phyloP scores from a whole-genome alignment of 2,329 filamentous ascomycete genomes.

The Calonectria fujianensis region DNA sequence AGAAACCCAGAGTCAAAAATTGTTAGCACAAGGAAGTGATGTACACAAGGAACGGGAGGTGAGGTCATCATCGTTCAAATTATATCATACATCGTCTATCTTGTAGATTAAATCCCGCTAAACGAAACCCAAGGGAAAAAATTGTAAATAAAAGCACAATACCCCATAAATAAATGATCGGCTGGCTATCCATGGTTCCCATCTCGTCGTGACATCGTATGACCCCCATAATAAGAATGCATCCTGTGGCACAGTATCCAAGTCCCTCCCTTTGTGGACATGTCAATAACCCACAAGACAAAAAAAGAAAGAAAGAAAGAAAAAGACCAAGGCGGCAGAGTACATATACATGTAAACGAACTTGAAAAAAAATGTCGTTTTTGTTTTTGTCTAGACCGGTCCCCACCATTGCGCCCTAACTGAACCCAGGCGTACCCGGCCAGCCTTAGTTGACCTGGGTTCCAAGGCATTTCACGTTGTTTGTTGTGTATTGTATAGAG shows the following conservation, averaged over 20 bases:
- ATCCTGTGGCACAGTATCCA: constrained; percentile 25
- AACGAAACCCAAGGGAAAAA: constrained; percentile 24
- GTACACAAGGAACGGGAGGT: not conserved
- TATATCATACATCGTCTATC: constrained; percentile 52
- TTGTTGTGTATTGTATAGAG: constrained; percentile 43
- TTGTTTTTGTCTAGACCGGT: constrained; percentile 36
- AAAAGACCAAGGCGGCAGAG: constrained; percentile 14
- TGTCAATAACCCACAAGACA: constrained; percentile 9
- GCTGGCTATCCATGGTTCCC: constrained; percentile 34
- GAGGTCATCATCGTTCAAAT: constrained; percentile 35
- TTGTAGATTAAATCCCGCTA: constrained; percentile 27
- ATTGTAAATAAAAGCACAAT: constrained; percentile 22
- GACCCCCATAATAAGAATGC: constrained; percentile 38
- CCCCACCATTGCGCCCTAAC: constrained; percentile 29
- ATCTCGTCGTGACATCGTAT: constrained; percentile 44
- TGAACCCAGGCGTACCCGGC: constrained; percentile 39
- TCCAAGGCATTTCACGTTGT: constrained; percentile 15
- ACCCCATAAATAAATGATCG: constrained; percentile 22
- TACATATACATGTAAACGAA: constrained; percentile 32
- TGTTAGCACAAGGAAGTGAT: not conserved
- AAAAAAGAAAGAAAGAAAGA: constrained; percentile 19
- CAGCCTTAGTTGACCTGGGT: constrained; percentile 44
- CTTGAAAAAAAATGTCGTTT: not conserved
- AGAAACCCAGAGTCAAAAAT: not conserved
- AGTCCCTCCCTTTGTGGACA: not conserved